phyloP scores from a whole-genome alignment of 257 asterid genomes.

The Mentha longifolia region DNA sequence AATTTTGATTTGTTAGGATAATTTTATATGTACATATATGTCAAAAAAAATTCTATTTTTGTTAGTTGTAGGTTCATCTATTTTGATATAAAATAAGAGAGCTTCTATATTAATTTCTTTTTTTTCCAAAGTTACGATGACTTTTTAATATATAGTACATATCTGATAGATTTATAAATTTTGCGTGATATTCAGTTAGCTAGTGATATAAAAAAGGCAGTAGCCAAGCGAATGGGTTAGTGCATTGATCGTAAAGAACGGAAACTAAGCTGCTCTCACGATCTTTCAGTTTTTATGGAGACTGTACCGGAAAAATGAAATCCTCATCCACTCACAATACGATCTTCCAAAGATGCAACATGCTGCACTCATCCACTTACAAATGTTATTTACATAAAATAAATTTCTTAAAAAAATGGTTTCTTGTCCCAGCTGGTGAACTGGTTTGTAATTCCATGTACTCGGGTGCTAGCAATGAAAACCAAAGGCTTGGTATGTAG shows the following conservation, averaged over 20 bases:
- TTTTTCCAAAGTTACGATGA: too few species aligned
- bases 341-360: background rate
- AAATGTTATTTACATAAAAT: background rate
- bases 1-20: too few species aligned
- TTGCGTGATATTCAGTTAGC: too few species aligned
- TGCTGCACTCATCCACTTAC: background rate
- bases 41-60: too few species aligned
- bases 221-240: background rate
- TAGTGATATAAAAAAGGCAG: too few species aligned
- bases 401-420: too few species aligned
- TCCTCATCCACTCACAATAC: background rate
- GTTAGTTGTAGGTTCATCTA: too few species aligned
- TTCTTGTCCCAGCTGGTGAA: background rate
- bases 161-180: too few species aligned
- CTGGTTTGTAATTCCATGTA: background rate
- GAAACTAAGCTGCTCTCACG: background rate
- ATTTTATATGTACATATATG: too few species aligned
- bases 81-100: too few species aligned
- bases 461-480: background rate
- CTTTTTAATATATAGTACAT: too few species aligned
- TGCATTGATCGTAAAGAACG: background rate
- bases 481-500: background rate
- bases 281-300: background rate
- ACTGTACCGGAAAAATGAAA: background rate
- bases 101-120: too few species aligned